A percentile compares a stretch with the other conserved stretches of the same genome.
phyloP scores from a whole-genome alignment of 176 grass and related monocot genomes.

The Thalia dealbata region DNA sequence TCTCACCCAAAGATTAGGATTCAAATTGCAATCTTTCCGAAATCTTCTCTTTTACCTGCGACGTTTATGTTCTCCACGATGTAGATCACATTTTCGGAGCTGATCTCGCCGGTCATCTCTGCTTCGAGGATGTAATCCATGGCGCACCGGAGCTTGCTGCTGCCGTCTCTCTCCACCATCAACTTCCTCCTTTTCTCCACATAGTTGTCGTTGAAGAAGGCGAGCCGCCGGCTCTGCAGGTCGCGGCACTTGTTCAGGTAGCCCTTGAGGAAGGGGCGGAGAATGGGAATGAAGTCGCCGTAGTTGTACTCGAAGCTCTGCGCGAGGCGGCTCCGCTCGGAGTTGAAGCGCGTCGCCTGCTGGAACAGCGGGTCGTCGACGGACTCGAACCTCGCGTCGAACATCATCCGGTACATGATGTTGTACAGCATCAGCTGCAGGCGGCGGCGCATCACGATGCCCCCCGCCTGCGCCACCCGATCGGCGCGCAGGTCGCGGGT shows the following conservation, averaged over 20 bases:
- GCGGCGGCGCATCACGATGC: conserved; percentile 9
- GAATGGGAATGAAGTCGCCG: conserved; percentile 24
- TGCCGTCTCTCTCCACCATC: conserved; percentile 3
- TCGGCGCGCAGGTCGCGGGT: not conserved
- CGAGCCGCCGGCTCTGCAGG: conserved; percentile 11
- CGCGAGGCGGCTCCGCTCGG: conserved; percentile 18
- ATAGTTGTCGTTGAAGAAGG: conserved; percentile 21
- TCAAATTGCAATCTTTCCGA: no score
- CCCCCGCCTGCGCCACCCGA: not conserved
- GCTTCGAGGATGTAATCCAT: conserved; percentile 16
- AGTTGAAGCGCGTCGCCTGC: conserved; percentile 21
- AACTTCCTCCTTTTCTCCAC: conserved; percentile 16
- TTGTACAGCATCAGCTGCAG: conserved; percentile 25
- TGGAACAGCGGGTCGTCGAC: conserved; percentile 6
- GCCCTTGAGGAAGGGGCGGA: conserved; percentile 13
- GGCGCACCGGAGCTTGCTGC: conserved; percentile 11
- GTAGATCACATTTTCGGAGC: conserved; percentile 14
- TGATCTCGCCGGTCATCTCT: conserved; percentile 21
- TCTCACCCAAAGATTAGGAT: not conserved
- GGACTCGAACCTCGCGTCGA: conserved; percentile 19
- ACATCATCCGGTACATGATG: conserved; percentile 24
- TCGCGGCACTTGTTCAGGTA: conserved; percentile 18
- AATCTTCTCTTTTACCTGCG: not conserved
- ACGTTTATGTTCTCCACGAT: conserved; percentile 23
- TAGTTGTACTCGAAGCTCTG: conserved; percentile 29